A percentile compares a stretch with the other conserved stretches of the same genome.
Conservation (phyloP, 495 filamentous ascomycete species). For the Extremus antarcticus region DNA sequence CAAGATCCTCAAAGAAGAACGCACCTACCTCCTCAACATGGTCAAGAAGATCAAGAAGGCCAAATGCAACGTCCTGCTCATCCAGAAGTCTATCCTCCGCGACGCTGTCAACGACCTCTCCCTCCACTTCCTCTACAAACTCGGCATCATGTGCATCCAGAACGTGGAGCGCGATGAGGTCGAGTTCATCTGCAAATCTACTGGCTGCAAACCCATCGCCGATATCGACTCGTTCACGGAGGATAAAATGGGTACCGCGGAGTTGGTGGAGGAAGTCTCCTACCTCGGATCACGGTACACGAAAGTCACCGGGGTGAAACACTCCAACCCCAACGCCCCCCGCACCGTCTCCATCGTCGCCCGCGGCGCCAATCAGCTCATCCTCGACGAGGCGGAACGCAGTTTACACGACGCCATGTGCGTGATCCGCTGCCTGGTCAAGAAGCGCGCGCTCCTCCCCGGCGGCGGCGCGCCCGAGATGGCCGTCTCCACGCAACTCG, state of each 20-base stretch:
- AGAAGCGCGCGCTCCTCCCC: slow-evolving; percentile 91
- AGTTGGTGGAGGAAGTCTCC: slow-evolving; percentile 87
- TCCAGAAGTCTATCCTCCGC: slow-evolving; percentile 95
- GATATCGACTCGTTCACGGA: slow-evolving; percentile 98
- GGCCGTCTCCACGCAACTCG: slow-evolving; percentile 74
- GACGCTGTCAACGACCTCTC: slow-evolving; percentile 97
- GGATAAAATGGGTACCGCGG: slow-evolving; percentile 94
- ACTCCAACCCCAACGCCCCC: slow-evolving; percentile 33
- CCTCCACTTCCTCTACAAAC: slow-evolving; percentile 91
- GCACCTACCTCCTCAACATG: slow-evolving; percentile 94
- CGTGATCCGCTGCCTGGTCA: slow-evolving; percentile 93
- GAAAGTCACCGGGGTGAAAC: slow-evolving; percentile 84
- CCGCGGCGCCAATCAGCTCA: slow-evolving; percentile 86
- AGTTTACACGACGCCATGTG: slow-evolving; percentile 94
- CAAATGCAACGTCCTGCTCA: slow-evolving; percentile 96
- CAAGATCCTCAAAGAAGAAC: slow-evolving; percentile 98
- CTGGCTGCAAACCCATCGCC: slow-evolving; percentile 96
- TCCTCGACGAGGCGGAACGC: slow-evolving; percentile 93
- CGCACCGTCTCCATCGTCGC: slow-evolving; percentile 90
- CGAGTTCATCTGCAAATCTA: slow-evolving; percentile 94
- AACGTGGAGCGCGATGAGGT: slow-evolving; percentile 98
- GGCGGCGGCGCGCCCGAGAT: slow-evolving; percentile 95
- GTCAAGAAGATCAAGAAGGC: slow-evolving; percentile 99
- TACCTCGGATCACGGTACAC: slow-evolving; percentile 78
- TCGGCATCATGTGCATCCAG: slow-evolving; percentile 90